Evolutionary conservation across 2,329 filamentous ascomycete genomes (phyloP), one percentile per base, ranked within the genome.

Genomic region (Trichoderma sp.): DNA sequence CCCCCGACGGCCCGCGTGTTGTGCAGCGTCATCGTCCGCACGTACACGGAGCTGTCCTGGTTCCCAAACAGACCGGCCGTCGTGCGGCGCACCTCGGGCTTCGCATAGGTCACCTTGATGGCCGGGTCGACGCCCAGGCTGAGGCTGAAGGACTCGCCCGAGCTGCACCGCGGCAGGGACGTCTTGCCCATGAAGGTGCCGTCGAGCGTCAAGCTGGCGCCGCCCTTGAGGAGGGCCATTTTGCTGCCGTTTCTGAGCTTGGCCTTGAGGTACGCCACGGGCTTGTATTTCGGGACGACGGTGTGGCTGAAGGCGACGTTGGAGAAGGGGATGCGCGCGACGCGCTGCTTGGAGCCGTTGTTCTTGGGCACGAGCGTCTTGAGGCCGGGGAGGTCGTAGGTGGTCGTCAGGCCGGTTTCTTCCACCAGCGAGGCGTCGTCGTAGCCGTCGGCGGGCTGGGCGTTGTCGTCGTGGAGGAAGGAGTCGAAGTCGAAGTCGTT

Each of bases 131-230:
- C 78, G n/a, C 87, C 87, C 0, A 89, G 77, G 55, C 78, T 78
- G 1, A 89, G 76, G 24, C 74, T 77, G 72, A 89, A 83, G 1
- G 72, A 69, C 59, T 85, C 83, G 44, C 84, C 84, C 0, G 84
- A 76, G 52, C 80, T 82, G 71, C 85, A 87, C 34, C 82, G 81
- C 2, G 85, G 84, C 41, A 89, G 76, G 0, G 72, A 77, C 1
- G 82, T 81, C 63, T 83, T 83, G 3, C 87, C 86, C 63, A 89
- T 77, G 74, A 89, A 89, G 9, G 80, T 80, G 3, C 85, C 84
- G 71, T 90, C 87, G n/a, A 89, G 81, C 0, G 84, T 88, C 7
- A 89, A 77, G 5, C 85, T 84, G 0, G 81, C 80, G 1, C 79
- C 79, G 5, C 86, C 86, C 57, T 78, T 77, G 21, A 88, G 80